Evolutionary conservation across 306 rosid species (phyloP).

Genomic region (Vachellia pachyceras): DNA sequence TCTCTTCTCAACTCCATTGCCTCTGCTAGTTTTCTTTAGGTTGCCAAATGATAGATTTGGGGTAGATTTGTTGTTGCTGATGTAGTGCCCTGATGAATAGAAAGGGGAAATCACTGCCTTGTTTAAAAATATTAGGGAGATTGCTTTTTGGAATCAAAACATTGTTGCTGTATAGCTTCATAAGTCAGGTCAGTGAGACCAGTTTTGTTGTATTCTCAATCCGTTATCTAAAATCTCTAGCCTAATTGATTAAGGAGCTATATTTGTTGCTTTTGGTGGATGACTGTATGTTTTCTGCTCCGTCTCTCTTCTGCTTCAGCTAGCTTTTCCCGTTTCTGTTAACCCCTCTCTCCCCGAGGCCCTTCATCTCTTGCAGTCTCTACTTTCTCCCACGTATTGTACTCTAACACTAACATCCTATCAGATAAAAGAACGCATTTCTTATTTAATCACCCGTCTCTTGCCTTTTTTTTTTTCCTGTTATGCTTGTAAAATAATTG

Average conservation of each 20-base stretch:
- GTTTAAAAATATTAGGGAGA: constrained; percentile 39
- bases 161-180: constrained; percentile 53
- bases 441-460: no score
- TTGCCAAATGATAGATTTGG: constrained; percentile 37
- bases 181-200: constrained; percentile 56
- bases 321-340: no score
- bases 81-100: constrained; percentile 48
- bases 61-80: constrained; percentile 45
- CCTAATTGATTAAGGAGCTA: constrained; percentile 40
- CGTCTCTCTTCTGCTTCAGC: no score
- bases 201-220: constrained; percentile 56
- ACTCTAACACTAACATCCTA: no score
- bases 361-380: no score
- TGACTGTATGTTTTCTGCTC: no score
- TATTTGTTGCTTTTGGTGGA: neutral
- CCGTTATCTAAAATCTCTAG: constrained; percentile 40
- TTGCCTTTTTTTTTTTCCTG: no score
- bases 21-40: constrained; percentile 54
- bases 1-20: constrained; percentile 51
- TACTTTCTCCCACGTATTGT: no score
- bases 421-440: no score
- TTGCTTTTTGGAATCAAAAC: constrained; percentile 34
- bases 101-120: constrained; percentile 32
- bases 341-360: no score
- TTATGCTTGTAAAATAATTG: no score